These are phyloP conservation scores for Paralagenidium karlingii DNA, from an alignment of 352 stramenopile genomes.

Conservation along the genomic window DNA sequence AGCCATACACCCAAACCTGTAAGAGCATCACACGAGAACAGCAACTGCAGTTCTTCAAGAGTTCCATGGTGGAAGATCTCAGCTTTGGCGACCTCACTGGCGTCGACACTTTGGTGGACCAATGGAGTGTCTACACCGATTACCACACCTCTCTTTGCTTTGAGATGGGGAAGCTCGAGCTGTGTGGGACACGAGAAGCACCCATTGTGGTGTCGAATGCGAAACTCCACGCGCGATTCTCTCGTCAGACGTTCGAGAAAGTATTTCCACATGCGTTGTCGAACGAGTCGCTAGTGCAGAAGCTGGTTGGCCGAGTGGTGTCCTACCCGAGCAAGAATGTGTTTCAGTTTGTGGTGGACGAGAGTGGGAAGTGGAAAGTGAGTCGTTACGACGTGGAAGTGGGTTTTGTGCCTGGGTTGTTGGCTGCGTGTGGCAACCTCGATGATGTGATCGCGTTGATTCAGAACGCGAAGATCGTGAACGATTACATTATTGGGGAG, in stretches of 20 bases:
- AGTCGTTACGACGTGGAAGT: slow-evolving; percentile 44
- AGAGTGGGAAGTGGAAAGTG: too few species aligned
- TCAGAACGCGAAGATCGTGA: too few species aligned
- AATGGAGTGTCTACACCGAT: slow-evolving; percentile 55
- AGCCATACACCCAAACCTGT: too few species aligned
- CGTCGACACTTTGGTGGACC: slow-evolving; percentile 25
- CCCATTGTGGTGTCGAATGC: too few species aligned
- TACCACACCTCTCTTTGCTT: slow-evolving; percentile 40
- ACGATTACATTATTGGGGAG: too few species aligned
- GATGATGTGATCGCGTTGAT: too few species aligned
- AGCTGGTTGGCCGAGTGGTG: slow-evolving; percentile 39
- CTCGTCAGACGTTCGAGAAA: slow-evolving; percentile 39
- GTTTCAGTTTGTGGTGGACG: slow-evolving; percentile 68
- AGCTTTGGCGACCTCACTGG: slow-evolving; percentile 28
- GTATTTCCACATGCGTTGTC: slow-evolving; percentile 54
- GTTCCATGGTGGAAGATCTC: slow-evolving; percentile 22
- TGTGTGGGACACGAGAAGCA: too few species aligned
- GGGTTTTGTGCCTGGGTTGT: slow-evolving; percentile 36
- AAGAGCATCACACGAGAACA: too few species aligned
- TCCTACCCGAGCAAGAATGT: slow-evolving; percentile 34
- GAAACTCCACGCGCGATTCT: slow-evolving; percentile 45
- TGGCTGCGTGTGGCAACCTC: slow-evolving; percentile 23
- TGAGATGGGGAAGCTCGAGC: slow-evolving; percentile 23
- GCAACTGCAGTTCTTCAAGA: too few species aligned
- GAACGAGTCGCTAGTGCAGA: slow-evolving; percentile 50